These are phyloP conservation scores for Alternaria angustiovoidea DNA, from an alignment of 2,329 filamentous ascomycete genomes.

Conservation along the genomic window DNA sequence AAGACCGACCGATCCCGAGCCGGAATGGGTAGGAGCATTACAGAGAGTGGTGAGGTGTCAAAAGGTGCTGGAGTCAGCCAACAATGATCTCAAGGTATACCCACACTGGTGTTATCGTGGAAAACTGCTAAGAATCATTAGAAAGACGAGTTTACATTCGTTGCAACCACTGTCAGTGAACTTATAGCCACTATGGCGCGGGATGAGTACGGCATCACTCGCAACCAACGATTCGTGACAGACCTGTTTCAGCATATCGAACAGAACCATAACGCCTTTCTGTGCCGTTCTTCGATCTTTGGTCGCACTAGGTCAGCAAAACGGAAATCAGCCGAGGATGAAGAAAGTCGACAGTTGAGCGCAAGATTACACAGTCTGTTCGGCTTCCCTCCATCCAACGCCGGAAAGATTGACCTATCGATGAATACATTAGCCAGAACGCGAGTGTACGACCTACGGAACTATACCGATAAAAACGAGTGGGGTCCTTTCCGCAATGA, in stretches of 20 bases:
- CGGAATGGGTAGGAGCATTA: constrained; percentile 42
- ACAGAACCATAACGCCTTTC: constrained; percentile 65
- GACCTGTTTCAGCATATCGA: constrained; percentile 53
- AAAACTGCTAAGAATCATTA: constrained; percentile 14
- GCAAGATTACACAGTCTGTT: constrained; percentile 76
- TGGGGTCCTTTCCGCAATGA: constrained; percentile 80
- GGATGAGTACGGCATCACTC: constrained; percentile 55
- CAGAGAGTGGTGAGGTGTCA: constrained; percentile 44
- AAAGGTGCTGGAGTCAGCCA: constrained; percentile 56
- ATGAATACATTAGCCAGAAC: constrained; percentile 70
- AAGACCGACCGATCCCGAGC: constrained; percentile 35
- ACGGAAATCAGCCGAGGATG: constrained; percentile 51
- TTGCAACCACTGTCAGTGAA: constrained; percentile 53
- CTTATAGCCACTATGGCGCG: constrained; percentile 47
- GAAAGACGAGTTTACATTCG: constrained; percentile 46
- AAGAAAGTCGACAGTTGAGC: constrained; percentile 66
- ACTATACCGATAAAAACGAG: constrained; percentile 66
- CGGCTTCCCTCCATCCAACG: constrained; percentile 64
- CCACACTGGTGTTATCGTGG: background rate
- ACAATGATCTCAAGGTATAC: constrained; percentile 52
- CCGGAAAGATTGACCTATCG: constrained; percentile 39
- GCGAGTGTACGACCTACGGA: constrained; percentile 76
- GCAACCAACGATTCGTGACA: constrained; percentile 53
- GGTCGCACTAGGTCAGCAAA: constrained; percentile 59
- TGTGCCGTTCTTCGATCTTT: constrained; percentile 68